Evolutionary conservation across 2,329 filamentous ascomycete genomes (phyloP).

Genomic region (Aspergillus persii): DNA sequence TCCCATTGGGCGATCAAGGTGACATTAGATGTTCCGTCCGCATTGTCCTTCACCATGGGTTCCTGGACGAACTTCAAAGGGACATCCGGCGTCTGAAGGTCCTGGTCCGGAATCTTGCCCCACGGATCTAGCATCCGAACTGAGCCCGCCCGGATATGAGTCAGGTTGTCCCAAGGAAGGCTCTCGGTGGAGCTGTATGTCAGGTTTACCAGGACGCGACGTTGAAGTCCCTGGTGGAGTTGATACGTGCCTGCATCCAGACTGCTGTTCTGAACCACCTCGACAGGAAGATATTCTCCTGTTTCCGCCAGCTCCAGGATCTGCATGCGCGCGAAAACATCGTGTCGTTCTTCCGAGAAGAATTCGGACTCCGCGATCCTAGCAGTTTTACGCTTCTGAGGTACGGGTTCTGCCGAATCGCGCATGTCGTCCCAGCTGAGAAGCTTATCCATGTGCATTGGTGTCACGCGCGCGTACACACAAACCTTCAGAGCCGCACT

Average conservation of each 20-base stretch:
- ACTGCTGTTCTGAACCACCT: slow-evolving; percentile 82
- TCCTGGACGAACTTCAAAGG: slow-evolving; percentile 72
- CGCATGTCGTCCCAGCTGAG: slow-evolving; percentile 99
- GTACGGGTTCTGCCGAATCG: slow-evolving; percentile 60
- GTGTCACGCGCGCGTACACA: slow-evolving; percentile 85
- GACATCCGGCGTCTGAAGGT: slow-evolving; percentile 69
- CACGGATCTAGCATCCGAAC: slow-evolving; percentile 80
- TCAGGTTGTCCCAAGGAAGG: slow-evolving; percentile 83
- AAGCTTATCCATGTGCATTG: slow-evolving; percentile 94
- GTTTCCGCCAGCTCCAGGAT: slow-evolving; percentile 88
- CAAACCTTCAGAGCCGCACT: slow-evolving; percentile 78
- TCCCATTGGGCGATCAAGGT: slow-evolving; percentile 94
- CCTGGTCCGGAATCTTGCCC: slow-evolving; percentile 80
- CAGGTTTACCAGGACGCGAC: slow-evolving; percentile 82
- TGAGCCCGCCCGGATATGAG: slow-evolving; percentile 71
- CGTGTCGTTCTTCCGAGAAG: slow-evolving; percentile 88
- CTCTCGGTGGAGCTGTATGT: slow-evolving; percentile 86
- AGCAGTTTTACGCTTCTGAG: slow-evolving; percentile 59
- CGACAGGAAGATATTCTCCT: slow-evolving; percentile 86
- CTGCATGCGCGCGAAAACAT: slow-evolving; percentile 83
- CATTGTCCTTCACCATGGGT: slow-evolving; percentile 77
- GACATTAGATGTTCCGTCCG: slow-evolving; percentile 85
- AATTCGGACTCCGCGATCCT: slow-evolving; percentile 90
- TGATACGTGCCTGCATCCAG: slow-evolving; percentile 90
- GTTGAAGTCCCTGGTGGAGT: slow-evolving; percentile 89